Base-by-base conservation (phyloP, 306 rosid species). In the Ormosia emarginata region DNA sequence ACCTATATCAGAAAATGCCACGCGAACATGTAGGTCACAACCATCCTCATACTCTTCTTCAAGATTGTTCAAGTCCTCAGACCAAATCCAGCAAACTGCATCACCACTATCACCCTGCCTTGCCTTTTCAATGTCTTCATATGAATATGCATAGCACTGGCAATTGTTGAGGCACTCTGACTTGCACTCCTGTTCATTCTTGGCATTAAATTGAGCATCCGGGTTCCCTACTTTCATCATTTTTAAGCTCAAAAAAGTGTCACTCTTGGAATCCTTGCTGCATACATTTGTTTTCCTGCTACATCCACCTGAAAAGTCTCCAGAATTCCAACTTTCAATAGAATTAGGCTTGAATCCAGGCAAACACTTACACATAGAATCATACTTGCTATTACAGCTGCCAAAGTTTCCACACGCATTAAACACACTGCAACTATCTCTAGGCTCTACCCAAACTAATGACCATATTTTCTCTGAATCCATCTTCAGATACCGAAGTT, bases 141-240 rank as follows among this genome's bases (percentile, higher is more conserved):
- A 91, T 8, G 91, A 85, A 82, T 91, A 93, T 37, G 97, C 97
- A 78, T 84, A 85, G 84, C 94, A 93, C 56, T 87, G 89, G 73
- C 94, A 93, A 78, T 89, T 91, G 82, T 89, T 86, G 71, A 89
- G 97, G 83, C 97, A 93, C 81, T 91, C 92, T 44, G 5, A 33
- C 84, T 63, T 82, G 88, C 95, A 93, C 58, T 89, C 95, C 72
- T 47, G 32, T 77, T 87, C 91, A 84, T 43, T 80, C 79, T 88
- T 86, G 11, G 98, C 94, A 68, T 90, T 85, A 78, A 94, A 91
- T 9, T 88, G 94, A 24, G 90, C 86, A 80, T 91, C 94, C 0
- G 98, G 98, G 62, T 77, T 88, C 83, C 94, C 98, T 12, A 87
- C 90, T 85, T 90, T 94, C 97, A 90, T 94, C 93, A 81, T 88